These are phyloP conservation scores for Dittrichia graveolens DNA, from an alignment of 129 eudicot species.

Conservation along the genomic window DNA sequence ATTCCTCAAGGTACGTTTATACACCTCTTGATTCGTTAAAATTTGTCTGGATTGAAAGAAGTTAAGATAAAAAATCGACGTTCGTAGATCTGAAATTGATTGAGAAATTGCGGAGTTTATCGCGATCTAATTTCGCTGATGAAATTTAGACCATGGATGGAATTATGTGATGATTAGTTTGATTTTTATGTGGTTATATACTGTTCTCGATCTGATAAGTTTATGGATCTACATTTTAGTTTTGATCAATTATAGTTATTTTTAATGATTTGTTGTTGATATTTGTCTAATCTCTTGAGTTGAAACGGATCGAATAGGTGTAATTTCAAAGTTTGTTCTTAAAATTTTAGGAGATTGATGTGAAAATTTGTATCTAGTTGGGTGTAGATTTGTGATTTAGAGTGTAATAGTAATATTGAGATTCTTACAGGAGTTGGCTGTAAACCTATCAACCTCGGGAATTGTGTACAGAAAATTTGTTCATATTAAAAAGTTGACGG, in stretches of 20 bases:
- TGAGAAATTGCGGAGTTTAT: slow-evolving; percentile 3
- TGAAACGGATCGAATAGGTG: slow-evolving; percentile 20
- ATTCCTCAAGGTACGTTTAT: slow-evolving; percentile 25
- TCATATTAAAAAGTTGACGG: slow-evolving; percentile 16
- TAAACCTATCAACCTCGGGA: neutral
- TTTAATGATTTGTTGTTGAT: slow-evolving; percentile 14
- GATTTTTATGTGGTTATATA: slow-evolving; percentile 11
- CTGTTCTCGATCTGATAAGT: slow-evolving; percentile 31
- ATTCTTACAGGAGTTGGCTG: slow-evolving; percentile 14
- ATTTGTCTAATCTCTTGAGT: slow-evolving; percentile 2
- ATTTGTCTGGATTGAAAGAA: neutral
- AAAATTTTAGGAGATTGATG: slow-evolving; percentile 10
- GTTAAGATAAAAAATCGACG: neutral
- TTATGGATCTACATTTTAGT: slow-evolving; percentile 44
- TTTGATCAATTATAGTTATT: slow-evolving; percentile 8
- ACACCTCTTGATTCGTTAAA: slow-evolving; percentile 12
- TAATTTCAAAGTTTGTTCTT: neutral
- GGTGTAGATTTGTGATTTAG: slow-evolving; percentile 11
- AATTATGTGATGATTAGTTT: slow-evolving; percentile 15
- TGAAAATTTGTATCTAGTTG: slow-evolving; percentile 16
- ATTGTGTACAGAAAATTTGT: neutral
- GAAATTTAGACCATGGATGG: slow-evolving; percentile 15
- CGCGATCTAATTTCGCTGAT: slow-evolving; percentile 35
- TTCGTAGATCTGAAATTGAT: slow-evolving; percentile 32
- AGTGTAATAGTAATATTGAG: slow-evolving; percentile 1